These are phyloP conservation scores for Sequoiadendron giganteum DNA, from an alignment of 75 land plant genomes.

Conservation along the genomic window DNA sequence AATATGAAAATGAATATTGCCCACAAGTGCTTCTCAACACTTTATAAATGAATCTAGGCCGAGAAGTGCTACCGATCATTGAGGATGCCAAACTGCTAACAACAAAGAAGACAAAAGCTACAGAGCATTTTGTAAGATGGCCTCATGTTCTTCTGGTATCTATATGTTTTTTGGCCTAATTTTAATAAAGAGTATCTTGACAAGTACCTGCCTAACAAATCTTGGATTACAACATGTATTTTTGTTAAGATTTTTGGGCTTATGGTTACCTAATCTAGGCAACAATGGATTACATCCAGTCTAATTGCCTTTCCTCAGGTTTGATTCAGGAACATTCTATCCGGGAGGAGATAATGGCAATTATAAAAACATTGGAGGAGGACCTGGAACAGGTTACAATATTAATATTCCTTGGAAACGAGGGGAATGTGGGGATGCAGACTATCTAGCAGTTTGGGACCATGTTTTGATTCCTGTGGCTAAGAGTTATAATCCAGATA, in stretches of 20 bases:
- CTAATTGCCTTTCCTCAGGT: slow-evolving; percentile 30
- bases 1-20: neutral
- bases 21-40: neutral
- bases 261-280: neutral
- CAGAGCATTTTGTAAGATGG: neutral
- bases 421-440: slow-evolving; percentile 80
- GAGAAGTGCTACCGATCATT: neutral
- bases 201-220: neutral
- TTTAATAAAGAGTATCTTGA: neutral
- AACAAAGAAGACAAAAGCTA: neutral
- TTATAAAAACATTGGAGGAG: slow-evolving; percentile 65
- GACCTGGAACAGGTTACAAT: slow-evolving; percentile 74
- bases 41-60: neutral
- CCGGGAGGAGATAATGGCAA: slow-evolving; percentile 72
- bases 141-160: neutral
- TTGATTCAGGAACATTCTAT: slow-evolving; percentile 77
- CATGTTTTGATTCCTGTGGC: slow-evolving; percentile 83
- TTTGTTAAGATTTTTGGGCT: neutral
- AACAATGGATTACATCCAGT: neutral
- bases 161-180: neutral
- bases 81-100: neutral
- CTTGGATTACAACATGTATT: neutral
- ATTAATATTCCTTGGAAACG: slow-evolving; percentile 95
- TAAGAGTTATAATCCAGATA: slow-evolving; percentile 68
- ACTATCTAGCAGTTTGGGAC: slow-evolving; percentile 93